A percentile compares a stretch with the other conserved stretches of the same genome.
phyloP scores from a whole-genome alignment of 176 grass and related monocot species.

The Aegilops umbellulata region DNA sequence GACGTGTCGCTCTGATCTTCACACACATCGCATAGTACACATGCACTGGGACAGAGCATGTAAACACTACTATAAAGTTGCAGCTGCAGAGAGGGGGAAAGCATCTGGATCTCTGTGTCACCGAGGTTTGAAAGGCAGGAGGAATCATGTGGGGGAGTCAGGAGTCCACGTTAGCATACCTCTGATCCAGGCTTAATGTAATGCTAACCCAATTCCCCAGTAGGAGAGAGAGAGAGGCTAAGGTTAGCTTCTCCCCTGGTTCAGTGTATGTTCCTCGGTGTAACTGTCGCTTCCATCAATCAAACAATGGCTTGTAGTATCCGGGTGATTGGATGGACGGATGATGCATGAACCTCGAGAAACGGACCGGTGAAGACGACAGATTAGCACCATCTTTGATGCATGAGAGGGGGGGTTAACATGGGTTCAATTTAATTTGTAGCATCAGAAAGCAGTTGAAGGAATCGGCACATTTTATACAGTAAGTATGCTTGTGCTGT shows the following conservation, averaged over 20 bases:
- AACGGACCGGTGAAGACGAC: constrained; percentile 21
- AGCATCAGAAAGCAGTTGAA: background rate
- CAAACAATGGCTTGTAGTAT: constrained; percentile 4
- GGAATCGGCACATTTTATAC: too few species aligned
- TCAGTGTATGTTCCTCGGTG: constrained; percentile 30
- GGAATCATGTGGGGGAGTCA: constrained; percentile 45
- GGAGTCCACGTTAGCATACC: constrained; percentile 29
- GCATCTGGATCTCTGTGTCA: constrained; percentile 49
- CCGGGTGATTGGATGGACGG: background rate
- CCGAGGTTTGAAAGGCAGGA: constrained; percentile 5
- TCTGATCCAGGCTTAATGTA: constrained; percentile 37
- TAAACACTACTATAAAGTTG: background rate
- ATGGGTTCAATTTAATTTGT: background rate
- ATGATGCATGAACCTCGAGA: constrained; percentile 47
- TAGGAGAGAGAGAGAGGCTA: constrained; percentile 7
- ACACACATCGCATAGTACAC: background rate
- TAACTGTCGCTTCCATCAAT: constrained; percentile 34
- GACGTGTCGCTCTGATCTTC: constrained; percentile 12
- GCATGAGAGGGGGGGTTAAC: background rate
- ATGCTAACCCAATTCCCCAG: constrained; percentile 37
- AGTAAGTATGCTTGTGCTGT: too few species aligned
- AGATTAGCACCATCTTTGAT: constrained; percentile 5
- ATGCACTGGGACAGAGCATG: background rate
- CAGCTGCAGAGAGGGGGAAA: constrained; percentile 28
- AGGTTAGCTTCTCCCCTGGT: constrained; percentile 24